Base-by-base conservation (phyloP, 192 early-diverging fungal species). In the Jimgerdemannia flammicorona region DNA sequence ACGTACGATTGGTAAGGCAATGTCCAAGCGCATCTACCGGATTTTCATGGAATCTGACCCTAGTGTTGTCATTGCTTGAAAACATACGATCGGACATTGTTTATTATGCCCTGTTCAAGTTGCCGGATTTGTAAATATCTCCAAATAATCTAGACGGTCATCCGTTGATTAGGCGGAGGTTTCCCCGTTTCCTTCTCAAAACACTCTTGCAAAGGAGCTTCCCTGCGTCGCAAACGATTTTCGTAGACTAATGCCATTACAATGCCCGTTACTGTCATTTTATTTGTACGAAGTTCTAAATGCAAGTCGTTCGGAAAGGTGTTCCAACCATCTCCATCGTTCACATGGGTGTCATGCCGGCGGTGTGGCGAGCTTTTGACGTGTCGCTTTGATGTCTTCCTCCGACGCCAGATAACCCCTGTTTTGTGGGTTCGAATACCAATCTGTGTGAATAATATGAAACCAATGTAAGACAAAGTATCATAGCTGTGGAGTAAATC, bases 341-440 rank as follows among this genome's bases (percentile, higher is more conserved):
- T 29, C 29, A 29, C 29, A 14, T 59, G 49, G 14, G 6, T 14
- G 6, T 59, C 49, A 59, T 59, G 49, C 14, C 49, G 49, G 14
- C 8, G 6, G 6, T 14, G 2, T 59, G 49, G 14, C 14, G 14
- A 59, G 8, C 49, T 59, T 59, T 59, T 59, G 8, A 10, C 49
- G 49, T 14, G 49, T 14, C 49, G 14, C 2, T 59, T 59, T 59
- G 6, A 59, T 59, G 2, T 59, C 49, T 10, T 59, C 49, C 49
- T 6, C 8, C 7, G 29, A 20, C 67, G 90, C 90, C 73, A 97
- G 75, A 79, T 95, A 97, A 3, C 95, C 95, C 20, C 94, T 84
- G 43, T 89, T 88, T 64, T 78, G 77, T 40, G 89, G 84, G 73
- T 95, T 86, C 73, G 85, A 78, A 77, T 97, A 97, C 54, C 87